Percentiles rank a stretch among this genome's conserved stretches.
Evolutionary conservation across 495 filamentous ascomycete genomes (phyloP).

Genomic region (Penicillium verhagenii): DNA sequence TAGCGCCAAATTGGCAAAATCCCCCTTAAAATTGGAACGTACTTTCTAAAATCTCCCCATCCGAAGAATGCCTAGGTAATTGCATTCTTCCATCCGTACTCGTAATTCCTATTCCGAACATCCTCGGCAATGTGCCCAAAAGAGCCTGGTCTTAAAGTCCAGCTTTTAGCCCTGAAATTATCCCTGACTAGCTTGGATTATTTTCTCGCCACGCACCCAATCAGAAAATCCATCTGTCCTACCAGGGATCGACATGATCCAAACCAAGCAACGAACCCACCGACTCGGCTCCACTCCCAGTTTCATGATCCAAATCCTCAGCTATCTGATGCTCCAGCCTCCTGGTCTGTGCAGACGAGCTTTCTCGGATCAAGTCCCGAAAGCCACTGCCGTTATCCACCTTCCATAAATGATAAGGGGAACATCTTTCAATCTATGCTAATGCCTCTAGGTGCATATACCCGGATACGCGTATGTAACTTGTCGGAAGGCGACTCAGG

Average conservation of each 20-base stretch:
- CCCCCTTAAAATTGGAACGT: no score
- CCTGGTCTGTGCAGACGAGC: conserved; percentile 15
- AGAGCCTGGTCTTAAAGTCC: background rate
- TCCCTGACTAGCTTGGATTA: background rate
- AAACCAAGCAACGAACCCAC: background rate
- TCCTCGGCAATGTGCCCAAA: background rate
- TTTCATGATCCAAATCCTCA: background rate
- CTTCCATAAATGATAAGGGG: background rate
- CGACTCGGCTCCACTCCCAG: background rate
- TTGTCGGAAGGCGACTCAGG: background rate
- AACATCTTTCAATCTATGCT: background rate
- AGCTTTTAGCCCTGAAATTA: no score
- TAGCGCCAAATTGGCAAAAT: no score
- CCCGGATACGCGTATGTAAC: no score
- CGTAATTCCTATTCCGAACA: background rate
- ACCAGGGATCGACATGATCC: background rate
- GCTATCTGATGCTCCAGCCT: background rate
- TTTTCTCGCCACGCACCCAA: background rate
- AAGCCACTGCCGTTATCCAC: conserved; percentile 25
- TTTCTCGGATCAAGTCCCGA: conserved; percentile 18
- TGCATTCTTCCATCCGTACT: no score
- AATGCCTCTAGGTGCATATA: background rate
- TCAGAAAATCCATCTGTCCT: background rate
- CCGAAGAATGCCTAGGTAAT: no score
- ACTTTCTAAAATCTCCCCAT: no score